Conservation (phyloP, 2,329 filamentous ascomycete species). For the Drechslera avenae region DNA sequence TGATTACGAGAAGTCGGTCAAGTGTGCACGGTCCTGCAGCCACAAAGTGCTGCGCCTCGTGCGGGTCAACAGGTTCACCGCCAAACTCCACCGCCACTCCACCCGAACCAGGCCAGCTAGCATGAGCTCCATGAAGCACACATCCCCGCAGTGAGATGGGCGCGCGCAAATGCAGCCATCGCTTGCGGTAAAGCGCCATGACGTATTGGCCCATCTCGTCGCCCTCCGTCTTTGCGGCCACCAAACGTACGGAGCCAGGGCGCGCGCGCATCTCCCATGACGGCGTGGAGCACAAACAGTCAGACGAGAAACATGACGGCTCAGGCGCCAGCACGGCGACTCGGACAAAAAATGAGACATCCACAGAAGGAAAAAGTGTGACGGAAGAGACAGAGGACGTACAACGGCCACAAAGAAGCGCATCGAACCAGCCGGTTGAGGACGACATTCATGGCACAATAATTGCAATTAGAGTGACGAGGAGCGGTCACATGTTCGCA, state of each 20-base stretch:
- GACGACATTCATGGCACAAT: conserved; percentile 65
- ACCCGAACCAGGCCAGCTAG: conserved; percentile 30
- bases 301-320: conserved; percentile 27
- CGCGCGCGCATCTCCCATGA: conserved; percentile 67
- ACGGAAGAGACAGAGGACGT: conserved; percentile 19
- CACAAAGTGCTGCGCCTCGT: conserved; percentile 22
- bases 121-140: conserved; percentile 26
- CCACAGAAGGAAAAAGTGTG: conserved; percentile 5
- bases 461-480: conserved; percentile 74
- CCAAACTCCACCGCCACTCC: conserved; percentile 31
- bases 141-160: conserved; percentile 40
- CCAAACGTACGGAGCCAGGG: conserved; percentile 64
- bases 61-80: conserved; percentile 14
- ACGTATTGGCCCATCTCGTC: conserved; percentile 95
- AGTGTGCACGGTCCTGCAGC: conserved; percentile 16
- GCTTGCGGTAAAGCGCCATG: conserved; percentile 50
- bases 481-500: conserved; percentile 82
- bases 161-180: conserved; percentile 46
- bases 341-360: conserved; percentile 20
- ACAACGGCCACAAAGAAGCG: conserved; percentile 7
- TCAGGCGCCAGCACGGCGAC: conserved; percentile 16
- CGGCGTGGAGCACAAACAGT: conserved; percentile 45
- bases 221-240: conserved; percentile 80
- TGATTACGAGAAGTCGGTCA: no score
- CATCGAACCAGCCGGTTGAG: conserved; percentile 27